Conservation (phyloP, 768 basidiomycete genomes). For the Hydnum rufescens region DNA sequence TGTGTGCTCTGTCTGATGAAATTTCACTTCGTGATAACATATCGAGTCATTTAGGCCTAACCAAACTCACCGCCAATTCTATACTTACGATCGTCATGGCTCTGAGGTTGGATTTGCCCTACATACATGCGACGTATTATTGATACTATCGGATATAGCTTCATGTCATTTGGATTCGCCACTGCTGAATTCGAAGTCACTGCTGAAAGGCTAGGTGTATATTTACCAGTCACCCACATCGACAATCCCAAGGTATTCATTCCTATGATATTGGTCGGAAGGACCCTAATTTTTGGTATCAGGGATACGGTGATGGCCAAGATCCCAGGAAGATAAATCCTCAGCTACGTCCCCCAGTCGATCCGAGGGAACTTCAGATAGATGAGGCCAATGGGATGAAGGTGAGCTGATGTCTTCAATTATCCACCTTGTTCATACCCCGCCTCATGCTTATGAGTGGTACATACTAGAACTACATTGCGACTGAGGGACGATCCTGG, state of each 20-base stretch:
- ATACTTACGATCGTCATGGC: conserved; percentile 80
- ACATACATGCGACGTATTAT: conserved; percentile 5
- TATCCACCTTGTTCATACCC: no score
- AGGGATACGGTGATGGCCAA: conserved; percentile 63
- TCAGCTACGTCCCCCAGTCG: conserved; percentile 60
- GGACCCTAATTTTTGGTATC: conserved; percentile 11
- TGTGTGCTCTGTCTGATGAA: conserved; percentile 49
- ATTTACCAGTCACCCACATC: conserved; percentile 65
- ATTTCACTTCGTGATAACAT: conserved; percentile 18
- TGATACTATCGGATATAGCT: background rate
- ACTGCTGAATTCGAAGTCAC: conserved; percentile 79
- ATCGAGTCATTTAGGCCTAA: conserved; percentile 10
- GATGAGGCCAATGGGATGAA: conserved; percentile 83
- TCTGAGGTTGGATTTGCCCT: conserved; percentile 57
- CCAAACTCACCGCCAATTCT: conserved; percentile 31
- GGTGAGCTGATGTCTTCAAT: conserved; percentile 18
- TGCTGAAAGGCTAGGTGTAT: conserved; percentile 59
- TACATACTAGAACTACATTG: conserved; percentile 74
- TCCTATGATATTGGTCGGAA: background rate
- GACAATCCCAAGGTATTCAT: conserved; percentile 59
- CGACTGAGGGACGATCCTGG: conserved; percentile 62
- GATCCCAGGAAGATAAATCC: conserved; percentile 66
- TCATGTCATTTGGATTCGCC: conserved; percentile 31
- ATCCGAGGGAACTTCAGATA: conserved; percentile 67
- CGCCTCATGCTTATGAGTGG: no score